Evolutionary conservation across 257 asterid species (phyloP), one percentile per base, ranked within the genome.

Genomic region (Gentiana macrophylla): DNA sequence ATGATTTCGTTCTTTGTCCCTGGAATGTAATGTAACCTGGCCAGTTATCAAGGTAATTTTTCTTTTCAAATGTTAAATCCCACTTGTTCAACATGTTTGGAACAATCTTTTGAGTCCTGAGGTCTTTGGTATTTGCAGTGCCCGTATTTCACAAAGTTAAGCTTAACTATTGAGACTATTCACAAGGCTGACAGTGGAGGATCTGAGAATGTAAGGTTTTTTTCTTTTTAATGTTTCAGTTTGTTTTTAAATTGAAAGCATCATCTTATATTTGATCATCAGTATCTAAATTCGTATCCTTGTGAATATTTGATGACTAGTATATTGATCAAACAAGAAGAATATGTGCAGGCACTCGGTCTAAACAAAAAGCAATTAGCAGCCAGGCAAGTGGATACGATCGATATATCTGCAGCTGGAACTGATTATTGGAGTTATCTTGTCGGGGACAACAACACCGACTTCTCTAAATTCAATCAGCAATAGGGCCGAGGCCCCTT

Each of bases 401-500:
- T 90, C 9, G 94, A 86, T 67, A 86, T 90, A 62, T 89, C 93
- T 51, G 59, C 85, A 6, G 69, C 70, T 57, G 32, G 81, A 13
- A 83, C 62, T 47, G 98, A 90, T 64, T 90, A 86, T 55, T 90
- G 96, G 98, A 82, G 96, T 71, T 87, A 82, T 68, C 64, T 86
- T 32, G 59, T 86, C 55, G 96, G 96, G 37, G 74, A 74, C 48
- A 77, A 72, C 75, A 50, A 59, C 63, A 65, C 70, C 36, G 89
- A 86, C 70, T 67, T 86, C 12, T 73, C 92, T 52, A 86, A 62
- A 67, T 86, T 90, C 79, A 70, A 62, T 86, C 95, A 13, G 63
- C 76, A 52, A 75, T 66, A 62, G n/a, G 79, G 84, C 2, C 89
- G 96, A 12, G 95, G n/a, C 96, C 95, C 8, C 84, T 90, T 57